Conservation (phyloP, 192 early-diverging fungal species). For the Cladochytrium replicatum region DNA sequence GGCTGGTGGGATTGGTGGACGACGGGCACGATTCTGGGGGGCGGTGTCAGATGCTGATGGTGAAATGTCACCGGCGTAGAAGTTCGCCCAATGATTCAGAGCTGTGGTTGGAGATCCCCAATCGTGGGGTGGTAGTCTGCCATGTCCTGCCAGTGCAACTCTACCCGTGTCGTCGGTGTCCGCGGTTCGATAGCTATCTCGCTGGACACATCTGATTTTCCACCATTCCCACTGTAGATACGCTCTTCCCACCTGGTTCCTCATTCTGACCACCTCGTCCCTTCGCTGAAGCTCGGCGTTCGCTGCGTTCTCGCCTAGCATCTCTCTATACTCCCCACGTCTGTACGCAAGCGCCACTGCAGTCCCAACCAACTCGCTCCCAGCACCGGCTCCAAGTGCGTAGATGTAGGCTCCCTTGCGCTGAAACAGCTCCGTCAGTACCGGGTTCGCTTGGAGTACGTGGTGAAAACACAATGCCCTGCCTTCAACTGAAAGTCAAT, state of each 20-base stretch:
- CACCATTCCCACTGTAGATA: constrained; percentile 13
- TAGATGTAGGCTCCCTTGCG: constrained; percentile 35
- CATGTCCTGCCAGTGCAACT: constrained; percentile 26
- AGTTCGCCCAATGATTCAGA: not conserved
- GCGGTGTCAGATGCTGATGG: not conserved
- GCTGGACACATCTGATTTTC: not conserved
- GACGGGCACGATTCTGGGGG: constrained; percentile 3
- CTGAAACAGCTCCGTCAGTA: constrained; percentile 53
- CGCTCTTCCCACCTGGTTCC: not conserved
- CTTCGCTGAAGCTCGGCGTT: not conserved
- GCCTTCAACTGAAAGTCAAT: constrained; percentile 36
- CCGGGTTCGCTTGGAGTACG: no score
- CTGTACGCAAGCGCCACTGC: constrained; percentile 39
- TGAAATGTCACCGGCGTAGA: not conserved
- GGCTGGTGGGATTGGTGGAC: not conserved
- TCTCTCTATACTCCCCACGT: not conserved
- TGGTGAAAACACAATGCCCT: constrained; percentile 82
- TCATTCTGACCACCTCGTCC: constrained; percentile 5
- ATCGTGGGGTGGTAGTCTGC: constrained; percentile 20
- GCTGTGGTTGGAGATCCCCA: not conserved
- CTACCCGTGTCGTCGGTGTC: not conserved
- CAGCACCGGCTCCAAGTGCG: constrained; percentile 74
- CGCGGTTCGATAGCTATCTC: not conserved
- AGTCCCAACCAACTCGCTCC: constrained; percentile 75
- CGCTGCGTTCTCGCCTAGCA: not conserved